These are phyloP conservation scores for Chrysosporium queenslandicum DNA, from an alignment of 2,329 filamentous ascomycete genomes.

Conservation along the genomic window DNA sequence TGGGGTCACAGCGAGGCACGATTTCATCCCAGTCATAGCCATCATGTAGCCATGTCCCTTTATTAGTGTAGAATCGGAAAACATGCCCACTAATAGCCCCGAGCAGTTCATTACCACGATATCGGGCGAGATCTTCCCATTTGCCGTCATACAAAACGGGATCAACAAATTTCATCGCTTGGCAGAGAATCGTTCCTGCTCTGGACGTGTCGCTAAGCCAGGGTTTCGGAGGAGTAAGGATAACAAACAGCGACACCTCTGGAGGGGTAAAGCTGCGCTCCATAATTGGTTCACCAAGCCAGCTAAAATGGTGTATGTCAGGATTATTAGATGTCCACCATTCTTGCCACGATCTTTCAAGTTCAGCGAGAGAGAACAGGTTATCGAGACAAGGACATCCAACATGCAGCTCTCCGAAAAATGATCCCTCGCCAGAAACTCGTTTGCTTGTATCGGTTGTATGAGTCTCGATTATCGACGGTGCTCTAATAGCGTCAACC, in stretches of 20 bases:
- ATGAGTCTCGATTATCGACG: no score
- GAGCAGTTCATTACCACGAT: conserved; percentile 7
- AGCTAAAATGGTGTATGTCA: conserved; percentile 18
- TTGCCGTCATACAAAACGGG: conserved; percentile 15
- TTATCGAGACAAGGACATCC: no score
- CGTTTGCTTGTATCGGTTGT: no score
- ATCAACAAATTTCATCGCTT: conserved; percentile 17
- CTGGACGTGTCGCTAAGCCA: conserved; percentile 2
- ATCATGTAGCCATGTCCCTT: conserved; percentile 15
- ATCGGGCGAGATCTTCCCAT: background rate
- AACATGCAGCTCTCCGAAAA: no score
- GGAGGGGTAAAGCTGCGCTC: conserved; percentile 16
- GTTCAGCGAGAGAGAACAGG: background rate
- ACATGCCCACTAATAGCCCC: conserved; percentile 13
- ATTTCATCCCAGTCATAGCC: conserved; percentile 4
- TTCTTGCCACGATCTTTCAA: background rate
- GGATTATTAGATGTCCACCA: background rate
- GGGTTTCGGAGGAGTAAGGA: conserved; percentile 12
- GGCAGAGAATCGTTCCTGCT: conserved; percentile 1
- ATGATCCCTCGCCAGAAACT: no score
- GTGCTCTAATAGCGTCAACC: no score
- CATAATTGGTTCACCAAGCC: conserved; percentile 12
- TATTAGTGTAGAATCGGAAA: conserved; percentile 14
- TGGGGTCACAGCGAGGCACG: conserved; percentile 7
- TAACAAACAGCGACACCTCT: conserved; percentile 16